phyloP scores from a whole-genome alignment of 192 early-diverging fungal species.

The Coemansia interrupta region DNA sequence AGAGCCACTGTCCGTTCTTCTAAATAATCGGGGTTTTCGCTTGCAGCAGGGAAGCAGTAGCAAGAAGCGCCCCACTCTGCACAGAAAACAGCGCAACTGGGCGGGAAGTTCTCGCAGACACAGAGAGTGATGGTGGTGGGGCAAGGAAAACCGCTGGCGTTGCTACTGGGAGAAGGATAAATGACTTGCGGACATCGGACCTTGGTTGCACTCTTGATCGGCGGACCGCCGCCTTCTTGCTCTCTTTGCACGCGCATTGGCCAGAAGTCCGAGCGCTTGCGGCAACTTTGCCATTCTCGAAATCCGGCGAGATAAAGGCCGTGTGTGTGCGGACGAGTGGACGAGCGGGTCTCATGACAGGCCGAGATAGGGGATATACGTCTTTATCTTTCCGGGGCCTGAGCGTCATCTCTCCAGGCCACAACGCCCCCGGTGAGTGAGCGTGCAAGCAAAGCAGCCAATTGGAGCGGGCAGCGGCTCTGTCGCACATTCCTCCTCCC shows the following conservation, averaged over 20 bases:
- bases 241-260: slow-evolving; percentile 2
- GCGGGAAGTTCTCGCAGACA: not conserved
- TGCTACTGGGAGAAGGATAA: not conserved
- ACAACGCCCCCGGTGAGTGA: no score
- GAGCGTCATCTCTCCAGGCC: no score
- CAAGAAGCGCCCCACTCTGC: not conserved
- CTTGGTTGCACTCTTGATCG: not conserved
- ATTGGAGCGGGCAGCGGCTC: not conserved
- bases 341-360: no score
- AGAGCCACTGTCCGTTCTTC: no score
- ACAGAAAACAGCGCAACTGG: no score
- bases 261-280: slow-evolving; percentile 1
- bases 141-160: not conserved
- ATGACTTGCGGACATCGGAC: slow-evolving; percentile 2
- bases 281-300: not conserved
- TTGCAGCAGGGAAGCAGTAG: no score
- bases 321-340: not conserved
- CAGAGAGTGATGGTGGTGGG: no score
- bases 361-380: not conserved
- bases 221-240: not conserved
- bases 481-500: not conserved
- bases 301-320: not conserved
- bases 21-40: no score
- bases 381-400: not conserved
- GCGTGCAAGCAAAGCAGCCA: not conserved